Evolutionary conservation across 176 grass and related monocot genomes (phyloP), one percentile per base, ranked within the genome.

Genomic region (Zoysia pacifica): DNA sequence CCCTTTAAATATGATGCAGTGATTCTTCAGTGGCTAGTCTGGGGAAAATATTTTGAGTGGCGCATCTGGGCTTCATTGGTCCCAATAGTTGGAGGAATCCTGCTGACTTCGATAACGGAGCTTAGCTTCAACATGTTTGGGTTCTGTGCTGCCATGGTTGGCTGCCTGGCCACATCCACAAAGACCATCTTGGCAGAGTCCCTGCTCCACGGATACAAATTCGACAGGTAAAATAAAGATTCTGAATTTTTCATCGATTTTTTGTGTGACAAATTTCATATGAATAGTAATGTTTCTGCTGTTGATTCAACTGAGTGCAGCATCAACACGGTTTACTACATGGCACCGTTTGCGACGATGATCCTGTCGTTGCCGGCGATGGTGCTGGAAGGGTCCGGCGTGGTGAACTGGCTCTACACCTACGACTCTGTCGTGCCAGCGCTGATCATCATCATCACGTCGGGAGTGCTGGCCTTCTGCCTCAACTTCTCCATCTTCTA

Each of bases 241-340:
- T 38, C 53, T 56, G 28, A 28, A 28, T 28, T 28, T 28, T 28
- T 28, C 28, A 2, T 64, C 38, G 19, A 28, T 47, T 67, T 40
- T 56, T 40, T 18, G 56, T 15, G 4, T 50, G 53, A 62, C 46
- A 28, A 28, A 18, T 36, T 59, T 38, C 19, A 12, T 58, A 48
- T 43, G 43, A 67, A 82, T 2, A 73, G 41, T 60, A 28, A 0
- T 28, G 28, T 28, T 28, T 28, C 28, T 28, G 28, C 28, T 28
- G 28, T 28, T 28, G 28, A 28, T 28, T 28, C 28, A 52, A 52
- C 14, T 12, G 0, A 12, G 1, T 77, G 72, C 81, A 95, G 90
- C 60, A 95, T 95, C 63, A 95, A 95, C 85, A 95, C 90, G 0
- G 93, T 95, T 56, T 95, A 95, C 76, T 95, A 95, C 82, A 95